Conservation (phyloP, 1,284 basidiomycete genomes). For the Ganoderma sinense region DNA sequence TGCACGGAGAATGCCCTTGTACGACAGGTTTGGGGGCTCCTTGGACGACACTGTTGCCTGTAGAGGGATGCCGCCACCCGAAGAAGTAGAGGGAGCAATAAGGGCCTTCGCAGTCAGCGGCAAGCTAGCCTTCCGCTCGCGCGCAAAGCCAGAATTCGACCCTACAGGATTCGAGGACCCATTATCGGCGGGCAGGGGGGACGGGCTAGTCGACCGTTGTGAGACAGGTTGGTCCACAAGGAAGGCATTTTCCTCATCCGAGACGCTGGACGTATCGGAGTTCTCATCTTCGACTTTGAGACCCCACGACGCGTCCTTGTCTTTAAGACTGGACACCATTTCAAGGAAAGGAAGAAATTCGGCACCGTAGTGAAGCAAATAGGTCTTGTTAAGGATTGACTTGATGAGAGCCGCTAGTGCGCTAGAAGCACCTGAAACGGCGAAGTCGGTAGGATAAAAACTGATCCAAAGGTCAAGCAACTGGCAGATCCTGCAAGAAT, state of each 20-base stretch:
- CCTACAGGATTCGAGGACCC: slow-evolving; percentile 4
- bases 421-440: slow-evolving; percentile 72
- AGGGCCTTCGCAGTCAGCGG: slow-evolving; percentile 56
- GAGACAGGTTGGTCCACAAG: slow-evolving; percentile 37
- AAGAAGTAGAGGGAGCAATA: slow-evolving; percentile 28
- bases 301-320: slow-evolving; percentile 76
- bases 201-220: slow-evolving; percentile 31
- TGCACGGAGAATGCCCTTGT: slow-evolving; percentile 69
- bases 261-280: slow-evolving; percentile 63
- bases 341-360: slow-evolving; percentile 82
- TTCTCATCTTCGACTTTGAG: slow-evolving; percentile 69
- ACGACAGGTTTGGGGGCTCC: slow-evolving; percentile 13
- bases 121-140: slow-evolving; percentile 73
- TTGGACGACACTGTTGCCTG: background rate
- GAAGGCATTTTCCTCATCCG: slow-evolving; percentile 61
- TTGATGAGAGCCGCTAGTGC: slow-evolving; percentile 78
- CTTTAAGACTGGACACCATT: slow-evolving; percentile 61
- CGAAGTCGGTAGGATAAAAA: slow-evolving; percentile 78
- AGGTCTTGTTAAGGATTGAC: slow-evolving; percentile 78
- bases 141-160: slow-evolving; percentile 24
- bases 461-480: slow-evolving; percentile 78
- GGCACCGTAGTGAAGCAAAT: slow-evolving; percentile 82
- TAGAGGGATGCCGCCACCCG: background rate
- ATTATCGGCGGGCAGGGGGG: slow-evolving; percentile 19
- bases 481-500: slow-evolving; percentile 67